These are phyloP conservation scores for Trametes pubescens DNA, from an alignment of 1,284 basidiomycete genomes.

Conservation along the genomic window DNA sequence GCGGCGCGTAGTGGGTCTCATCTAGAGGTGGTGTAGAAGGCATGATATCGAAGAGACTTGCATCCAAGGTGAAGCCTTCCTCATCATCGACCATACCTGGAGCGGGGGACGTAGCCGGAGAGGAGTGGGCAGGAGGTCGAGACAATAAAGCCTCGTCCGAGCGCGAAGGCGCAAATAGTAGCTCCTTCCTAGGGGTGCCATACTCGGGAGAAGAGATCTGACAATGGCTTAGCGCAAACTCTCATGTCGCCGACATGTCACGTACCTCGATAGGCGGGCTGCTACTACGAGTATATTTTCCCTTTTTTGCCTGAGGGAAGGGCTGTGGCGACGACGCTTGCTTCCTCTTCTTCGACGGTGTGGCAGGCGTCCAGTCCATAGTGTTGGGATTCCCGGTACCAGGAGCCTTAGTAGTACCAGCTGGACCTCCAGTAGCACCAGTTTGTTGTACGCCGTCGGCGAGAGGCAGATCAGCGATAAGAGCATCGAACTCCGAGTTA, in stretches of 20 bases:
- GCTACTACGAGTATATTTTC: neutral
- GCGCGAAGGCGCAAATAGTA: slow-evolving; percentile 22
- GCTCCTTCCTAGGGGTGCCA: neutral
- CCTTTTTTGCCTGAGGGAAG: slow-evolving; percentile 4
- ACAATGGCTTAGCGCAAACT: neutral
- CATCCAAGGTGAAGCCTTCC: slow-evolving; percentile 47
- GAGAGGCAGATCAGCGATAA: slow-evolving; percentile 40
- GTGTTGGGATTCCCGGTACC: neutral
- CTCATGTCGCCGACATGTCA: neutral
- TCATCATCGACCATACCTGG: slow-evolving; percentile 28
- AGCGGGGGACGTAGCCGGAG: slow-evolving; percentile 17
- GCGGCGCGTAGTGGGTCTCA: neutral
- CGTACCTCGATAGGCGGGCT: slow-evolving; percentile 20
- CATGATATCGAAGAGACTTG: slow-evolving; percentile 43
- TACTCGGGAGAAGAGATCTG: slow-evolving; percentile 18
- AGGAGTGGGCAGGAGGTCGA: neutral
- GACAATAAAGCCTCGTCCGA: slow-evolving; percentile 16
- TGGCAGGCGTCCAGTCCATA: slow-evolving; percentile 3
- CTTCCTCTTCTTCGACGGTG: slow-evolving; percentile 22
- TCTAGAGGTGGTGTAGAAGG: slow-evolving; percentile 33
- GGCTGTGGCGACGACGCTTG: neutral
- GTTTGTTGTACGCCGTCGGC: neutral
- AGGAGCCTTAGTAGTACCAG: neutral
- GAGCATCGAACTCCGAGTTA: slow-evolving; percentile 48
- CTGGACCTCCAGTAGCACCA: neutral